Evolutionary conservation across 208 protist genomes (phyloP), one percentile per base, ranked within the genome.

Genomic region (Trypanosoma conorhini): DNA sequence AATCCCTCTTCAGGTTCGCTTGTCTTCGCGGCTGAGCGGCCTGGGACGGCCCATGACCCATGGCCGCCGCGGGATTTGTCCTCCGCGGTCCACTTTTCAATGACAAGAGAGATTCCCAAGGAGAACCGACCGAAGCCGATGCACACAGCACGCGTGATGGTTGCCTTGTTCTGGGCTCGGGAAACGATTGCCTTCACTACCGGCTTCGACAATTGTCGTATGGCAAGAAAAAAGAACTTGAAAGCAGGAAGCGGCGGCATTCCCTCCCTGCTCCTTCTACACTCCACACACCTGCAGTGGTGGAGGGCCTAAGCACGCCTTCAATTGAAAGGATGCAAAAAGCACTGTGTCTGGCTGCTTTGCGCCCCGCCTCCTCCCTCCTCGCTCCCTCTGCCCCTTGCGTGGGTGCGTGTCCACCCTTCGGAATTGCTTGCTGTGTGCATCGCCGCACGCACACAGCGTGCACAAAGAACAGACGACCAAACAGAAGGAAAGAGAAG

Each of bases 141-240:
- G 74, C 91, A 96, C 38, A 92, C 59, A 19, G 74, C 63, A 48
- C 86, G 85, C 40, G 86, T 96, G 24, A 89, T 5, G 5, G 75
- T 82, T 13, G 62, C 76, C 73, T 86, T 79, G 17, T 52, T 76
- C 33, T 85, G 91, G 15, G 88, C 87, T 3, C 82, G 84, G 31
- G 56, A 54, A 10, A 96, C 85, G 31, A 91, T 86, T 46, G 77
- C 73, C 50, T 70, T 78, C 10, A 84, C 82, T 0, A 92, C 38
- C 31, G 91, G 91, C 33, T 88, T 87, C 55, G 91, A 91, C 46
- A 93, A 51, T 72, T 96, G 91, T 3, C 91, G 85, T 28, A 91
- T 73, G 12, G 77, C 91, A 50, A 96, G 78, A 61, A 93, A 86
- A 62, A 87, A 52, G 38, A 96, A 91, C 69, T 88, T 90, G 44